Evolutionary conservation across 2,329 filamentous ascomycete genomes (phyloP), one percentile per base, ranked within the genome.

Genomic region (Trichoderma hamatum): DNA sequence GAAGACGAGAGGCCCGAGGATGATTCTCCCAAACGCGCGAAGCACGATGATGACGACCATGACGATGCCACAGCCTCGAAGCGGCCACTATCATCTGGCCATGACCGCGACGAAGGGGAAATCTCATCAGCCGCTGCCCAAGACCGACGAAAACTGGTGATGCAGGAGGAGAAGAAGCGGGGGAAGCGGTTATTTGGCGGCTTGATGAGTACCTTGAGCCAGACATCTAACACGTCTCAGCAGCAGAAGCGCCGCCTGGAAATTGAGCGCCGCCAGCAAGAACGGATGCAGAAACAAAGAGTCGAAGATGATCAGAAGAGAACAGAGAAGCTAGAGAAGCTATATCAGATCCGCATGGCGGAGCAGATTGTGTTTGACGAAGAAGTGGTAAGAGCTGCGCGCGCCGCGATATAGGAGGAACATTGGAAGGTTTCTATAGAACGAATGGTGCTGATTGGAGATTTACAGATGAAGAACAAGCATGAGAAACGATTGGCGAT

Each of bases 111-210:
- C 34, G 24, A 43, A 65, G 19, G 65, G 52, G 14, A 59, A 52
- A 16, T 56, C 28, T 9, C 65, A 46, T 4, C 56, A 7, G 46
- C 43, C 6, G 19, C 19, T 19, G 13, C 43, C 21, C 51, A 16
- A 14, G 74, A 76, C 67, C 71, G 75, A 66, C 72, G 72, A 51
- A 73, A 66, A 52, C 68, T 72, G 9, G 77, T 76, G 49, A 75
- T 74, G 7, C 78, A 89, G 69, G 92, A 96, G 75, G 95, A 98
- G 77, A 93, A 90, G 79, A 93, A 92, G 77, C 90, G 95, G 46
- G 92, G 92, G 26, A 91, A 92, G 79, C 88, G 95, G 65, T 84
- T 98, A 70, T 97, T 97, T 77, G 94, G 95, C 71, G 92, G 90
- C 43, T 82, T 96, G 68, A 83, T 96, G 70, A 92, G 86, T 78